Percentiles rank a stretch among this genome's conserved stretches.
Evolutionary conservation across 106 monocot genomes (phyloP).

Genomic region (Hemerocallis citrina): DNA sequence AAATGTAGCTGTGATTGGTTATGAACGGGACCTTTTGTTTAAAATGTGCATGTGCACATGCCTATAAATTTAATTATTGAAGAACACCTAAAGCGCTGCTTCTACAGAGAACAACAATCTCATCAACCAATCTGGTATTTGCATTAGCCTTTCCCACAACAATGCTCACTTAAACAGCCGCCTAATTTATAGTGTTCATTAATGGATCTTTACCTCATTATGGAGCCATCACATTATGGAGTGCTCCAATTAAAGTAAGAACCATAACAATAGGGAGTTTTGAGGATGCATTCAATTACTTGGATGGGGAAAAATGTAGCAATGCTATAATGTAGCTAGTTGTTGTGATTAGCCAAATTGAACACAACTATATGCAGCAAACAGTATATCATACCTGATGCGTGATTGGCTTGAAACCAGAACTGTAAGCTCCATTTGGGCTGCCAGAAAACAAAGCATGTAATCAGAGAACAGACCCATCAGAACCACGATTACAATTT

Average conservation of each 20-base stretch:
- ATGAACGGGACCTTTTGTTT: too few species aligned
- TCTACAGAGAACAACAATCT: background rate
- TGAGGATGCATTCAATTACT: too few species aligned
- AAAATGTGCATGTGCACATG: too few species aligned
- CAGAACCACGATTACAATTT: too few species aligned
- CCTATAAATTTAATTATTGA: too few species aligned
- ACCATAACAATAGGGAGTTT: too few species aligned
- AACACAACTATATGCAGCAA: background rate
- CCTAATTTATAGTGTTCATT: background rate
- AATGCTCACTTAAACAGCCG: background rate
- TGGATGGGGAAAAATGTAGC: background rate
- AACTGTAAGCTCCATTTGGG: conserved; percentile 97
- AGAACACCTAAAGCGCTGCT: too few species aligned
- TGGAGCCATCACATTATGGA: background rate
- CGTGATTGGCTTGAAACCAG: conserved; percentile 94
- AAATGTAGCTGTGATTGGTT: too few species aligned
- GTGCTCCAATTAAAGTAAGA: background rate
- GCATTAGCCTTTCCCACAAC: background rate
- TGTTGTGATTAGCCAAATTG: too few species aligned
- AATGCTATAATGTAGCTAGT: background rate
- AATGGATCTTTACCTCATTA: background rate
- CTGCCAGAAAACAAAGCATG: conserved; percentile 29
- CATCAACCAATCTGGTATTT: background rate
- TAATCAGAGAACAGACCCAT: too few species aligned
- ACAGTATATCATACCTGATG: conserved; percentile 95